Evolutionary conservation across 2,329 filamentous ascomycete genomes (phyloP).

Genomic region (Colletotrichum destructivum): DNA sequence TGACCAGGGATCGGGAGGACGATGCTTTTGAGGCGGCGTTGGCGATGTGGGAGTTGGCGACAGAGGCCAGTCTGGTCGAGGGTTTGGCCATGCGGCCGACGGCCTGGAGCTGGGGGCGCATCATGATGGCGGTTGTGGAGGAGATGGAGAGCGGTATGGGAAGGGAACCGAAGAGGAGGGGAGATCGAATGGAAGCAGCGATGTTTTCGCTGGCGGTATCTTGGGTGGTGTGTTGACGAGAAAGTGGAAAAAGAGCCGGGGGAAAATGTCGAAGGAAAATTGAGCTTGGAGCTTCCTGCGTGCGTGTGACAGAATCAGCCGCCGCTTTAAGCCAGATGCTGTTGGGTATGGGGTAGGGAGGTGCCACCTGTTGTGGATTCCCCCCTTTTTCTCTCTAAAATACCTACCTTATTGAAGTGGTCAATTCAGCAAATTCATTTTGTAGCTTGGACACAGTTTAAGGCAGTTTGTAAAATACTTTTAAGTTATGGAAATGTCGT

Average conservation of each 20-base stretch:
- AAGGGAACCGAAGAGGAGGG: no score
- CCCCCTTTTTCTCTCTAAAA: not conserved
- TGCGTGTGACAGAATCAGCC: conserved; percentile 31
- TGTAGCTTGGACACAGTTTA: no score
- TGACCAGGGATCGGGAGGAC: conserved; percentile 8
- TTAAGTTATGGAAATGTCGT: no score
- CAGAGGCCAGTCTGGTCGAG: conserved; percentile 30
- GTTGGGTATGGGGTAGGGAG: not conserved
- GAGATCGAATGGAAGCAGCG: conserved; percentile 4
- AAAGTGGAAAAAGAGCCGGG: not conserved
- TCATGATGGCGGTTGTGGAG: conserved; percentile 16
- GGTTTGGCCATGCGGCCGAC: conserved; percentile 36
- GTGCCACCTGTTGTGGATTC: not conserved
- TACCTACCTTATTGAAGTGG: no score
- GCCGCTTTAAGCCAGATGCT: conserved; percentile 18
- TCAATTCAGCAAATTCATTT: rapidly evolving
- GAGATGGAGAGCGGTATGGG: not conserved
- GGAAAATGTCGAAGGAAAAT: conserved; percentile 33
- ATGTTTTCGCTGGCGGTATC: conserved; percentile 1
- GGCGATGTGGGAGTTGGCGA: conserved; percentile 21
- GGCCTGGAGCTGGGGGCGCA: conserved; percentile 39
- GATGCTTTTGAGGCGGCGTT: conserved; percentile 33
- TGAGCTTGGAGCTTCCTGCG: conserved; percentile 22
- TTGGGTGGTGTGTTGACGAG: conserved; percentile 18
- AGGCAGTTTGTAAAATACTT: no score